Evolutionary conservation across 768 basidiomycete genomes (phyloP), one percentile per base, ranked within the genome.

Genomic region (Xerocomus potaroensis): DNA sequence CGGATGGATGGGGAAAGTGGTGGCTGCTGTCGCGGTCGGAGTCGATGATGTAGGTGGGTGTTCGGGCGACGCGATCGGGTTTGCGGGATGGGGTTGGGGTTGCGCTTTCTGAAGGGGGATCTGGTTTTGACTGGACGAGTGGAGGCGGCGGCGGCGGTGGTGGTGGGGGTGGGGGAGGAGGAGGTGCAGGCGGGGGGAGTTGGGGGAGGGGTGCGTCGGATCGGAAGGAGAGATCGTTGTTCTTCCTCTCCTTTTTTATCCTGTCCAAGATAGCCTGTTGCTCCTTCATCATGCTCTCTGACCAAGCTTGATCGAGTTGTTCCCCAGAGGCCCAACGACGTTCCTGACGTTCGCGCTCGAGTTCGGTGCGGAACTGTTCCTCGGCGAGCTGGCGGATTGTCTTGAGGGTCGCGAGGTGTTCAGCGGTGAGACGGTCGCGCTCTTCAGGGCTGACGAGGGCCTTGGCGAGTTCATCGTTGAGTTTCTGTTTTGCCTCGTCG

Each of bases 401-500:
- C 21, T 58, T 59, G 72, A 81, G 72, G 5, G 71, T 59, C 0
- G 62, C 55, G 15, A 64, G 53, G 55, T 75, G 72, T 31, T 79
- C 72, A 0, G 58, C 43, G 54, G 54, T 56, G 29, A 78, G 57
- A n/a, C 61, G 64, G 12, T 73, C 64, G 6, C 73, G 66, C 36
- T 64, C 55, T 15, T 53, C 47, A 3, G 59, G 64, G 32, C 54
- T 42, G 47, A 69, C 55, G 59, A 76, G 50, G 46, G 62, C 57
- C 64, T 73, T 63, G 58, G 71, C 70, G 12, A 87, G 67, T 59
- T 79, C 74, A 14, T 67, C 63, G 29, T 79, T 72, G 30, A 79
- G 64, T 48, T 77, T 79, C 47, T 78, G 73, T 65, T 81, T 81
- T 16, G 86, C 79, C 49, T 84, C 84, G 45, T 81, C 74, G 49